Percentiles rank a stretch among this genome's conserved stretches.
Conservation (phyloP, 345 rosid genomes). For the Dipteronia sinensis region DNA sequence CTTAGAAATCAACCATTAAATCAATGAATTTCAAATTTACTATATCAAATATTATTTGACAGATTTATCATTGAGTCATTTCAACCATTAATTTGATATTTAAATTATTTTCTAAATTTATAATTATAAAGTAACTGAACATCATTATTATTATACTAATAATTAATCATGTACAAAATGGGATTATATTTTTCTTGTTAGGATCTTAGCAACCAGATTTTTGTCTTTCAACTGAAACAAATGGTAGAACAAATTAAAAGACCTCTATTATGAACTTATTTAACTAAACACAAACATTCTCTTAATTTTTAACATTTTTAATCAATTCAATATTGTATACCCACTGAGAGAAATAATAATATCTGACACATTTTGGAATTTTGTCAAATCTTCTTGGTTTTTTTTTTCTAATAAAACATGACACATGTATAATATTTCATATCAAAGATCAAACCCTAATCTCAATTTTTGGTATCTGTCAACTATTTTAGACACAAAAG, state of each 20-base stretch:
- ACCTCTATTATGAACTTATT: background rate
- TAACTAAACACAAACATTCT: conserved; percentile 20
- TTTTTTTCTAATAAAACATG: background rate
- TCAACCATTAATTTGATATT: background rate
- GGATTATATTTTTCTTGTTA: background rate
- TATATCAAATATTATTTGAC: too few relatives aligned
- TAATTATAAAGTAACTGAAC: background rate
- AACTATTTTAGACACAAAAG: conserved; percentile 9
- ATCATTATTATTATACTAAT: background rate
- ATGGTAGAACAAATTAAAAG: conserved; percentile 1
- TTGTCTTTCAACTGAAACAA: conserved; percentile 10
- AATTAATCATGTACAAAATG: conserved; percentile 7
- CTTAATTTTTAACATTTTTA: conserved; percentile 3
- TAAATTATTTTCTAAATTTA: background rate
- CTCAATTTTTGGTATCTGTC: conserved; percentile 21
- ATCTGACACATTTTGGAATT: conserved; percentile 9
- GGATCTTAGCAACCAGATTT: conserved; percentile 11
- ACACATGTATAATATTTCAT: background rate
- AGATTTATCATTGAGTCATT: too few relatives aligned
- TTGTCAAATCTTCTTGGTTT: background rate
- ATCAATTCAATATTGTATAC: background rate
- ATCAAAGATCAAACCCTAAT: background rate
- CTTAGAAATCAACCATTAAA: too few relatives aligned
- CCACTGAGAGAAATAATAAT: conserved; percentile 2
- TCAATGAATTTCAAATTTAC: too few relatives aligned